A percentile compares a stretch with the other conserved stretches of the same genome.
phyloP scores from a whole-genome alignment of 192 early-diverging fungal genomes.

The Mortierella alpina region DNA sequence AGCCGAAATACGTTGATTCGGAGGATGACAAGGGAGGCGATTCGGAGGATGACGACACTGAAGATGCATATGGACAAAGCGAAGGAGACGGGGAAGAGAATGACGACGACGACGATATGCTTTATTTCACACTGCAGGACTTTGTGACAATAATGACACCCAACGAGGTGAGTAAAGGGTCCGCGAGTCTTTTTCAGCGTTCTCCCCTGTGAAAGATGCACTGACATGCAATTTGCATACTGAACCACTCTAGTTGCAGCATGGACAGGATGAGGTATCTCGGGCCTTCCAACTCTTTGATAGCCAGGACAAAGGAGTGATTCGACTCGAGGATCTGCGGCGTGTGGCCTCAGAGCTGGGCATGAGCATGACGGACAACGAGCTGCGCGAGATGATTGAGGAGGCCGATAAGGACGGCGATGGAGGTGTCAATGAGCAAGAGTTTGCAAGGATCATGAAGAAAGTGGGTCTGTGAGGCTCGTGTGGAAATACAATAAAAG shows the following conservation, averaged over 20 bases:
- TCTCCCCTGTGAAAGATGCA: not conserved
- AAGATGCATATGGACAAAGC: not conserved
- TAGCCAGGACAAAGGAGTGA: constrained; percentile 16
- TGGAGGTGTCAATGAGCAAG: constrained; percentile 28
- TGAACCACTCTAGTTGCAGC: constrained; percentile 12
- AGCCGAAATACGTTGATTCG: constrained; percentile 44
- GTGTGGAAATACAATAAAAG: not conserved
- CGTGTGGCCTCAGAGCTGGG: constrained; percentile 30
- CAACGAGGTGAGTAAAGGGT: constrained; percentile 3
- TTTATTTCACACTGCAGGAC: constrained; percentile 30
- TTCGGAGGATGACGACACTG: constrained; percentile 5
- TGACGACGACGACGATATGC: not conserved
- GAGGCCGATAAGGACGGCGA: constrained; percentile 34
- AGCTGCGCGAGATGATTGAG: constrained; percentile 50
- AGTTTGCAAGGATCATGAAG: constrained; percentile 29
- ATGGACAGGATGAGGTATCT: constrained; percentile 31
- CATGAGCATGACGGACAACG: constrained; percentile 25
- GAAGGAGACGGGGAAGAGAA: not conserved
- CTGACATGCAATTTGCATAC: not conserved
- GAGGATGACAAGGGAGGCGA: constrained; percentile 1
- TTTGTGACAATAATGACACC: constrained; percentile 45
- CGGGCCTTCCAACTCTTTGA: constrained; percentile 48
- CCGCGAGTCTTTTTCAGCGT: not conserved
- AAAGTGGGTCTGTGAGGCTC: constrained; percentile 18
- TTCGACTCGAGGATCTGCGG: constrained; percentile 36